Conservation (phyloP, 768 basidiomycete genomes). For the Clathrus columnatus region DNA sequence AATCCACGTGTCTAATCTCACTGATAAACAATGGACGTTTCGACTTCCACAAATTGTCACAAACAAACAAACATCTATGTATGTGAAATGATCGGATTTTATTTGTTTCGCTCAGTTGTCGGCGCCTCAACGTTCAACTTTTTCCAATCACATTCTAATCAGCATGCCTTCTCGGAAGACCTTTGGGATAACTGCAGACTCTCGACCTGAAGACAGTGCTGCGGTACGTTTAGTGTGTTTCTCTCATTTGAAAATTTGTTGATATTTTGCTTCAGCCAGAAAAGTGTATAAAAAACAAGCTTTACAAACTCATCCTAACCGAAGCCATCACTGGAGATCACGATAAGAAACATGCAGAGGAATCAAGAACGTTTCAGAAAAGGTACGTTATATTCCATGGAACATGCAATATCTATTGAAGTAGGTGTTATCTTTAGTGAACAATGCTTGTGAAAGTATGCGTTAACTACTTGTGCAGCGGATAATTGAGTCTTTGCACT, state of each 20-base stretch:
- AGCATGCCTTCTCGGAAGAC: slow-evolving; percentile 27
- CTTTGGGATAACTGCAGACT: slow-evolving; percentile 48
- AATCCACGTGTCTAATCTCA: no score
- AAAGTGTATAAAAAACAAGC: slow-evolving; percentile 60
- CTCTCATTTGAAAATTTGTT: not conserved
- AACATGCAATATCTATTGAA: not conserved
- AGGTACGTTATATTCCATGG: slow-evolving; percentile 30
- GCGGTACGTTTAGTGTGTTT: slow-evolving; percentile 17
- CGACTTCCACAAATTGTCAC: no score
- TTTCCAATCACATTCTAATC: not conserved
- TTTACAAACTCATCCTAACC: slow-evolving; percentile 68
- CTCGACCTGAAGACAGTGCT: slow-evolving; percentile 58
- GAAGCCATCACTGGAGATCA: slow-evolving; percentile 40
- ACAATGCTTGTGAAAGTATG: slow-evolving; percentile 17
- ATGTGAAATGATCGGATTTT: not conserved
- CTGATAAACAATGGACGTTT: no score
- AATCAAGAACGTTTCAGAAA: slow-evolving; percentile 53
- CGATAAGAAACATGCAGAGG: slow-evolving; percentile 47
- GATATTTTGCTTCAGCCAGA: slow-evolving; percentile 36
- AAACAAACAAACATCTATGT: not conserved
- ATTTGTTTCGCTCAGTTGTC: not conserved
- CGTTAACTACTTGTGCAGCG: no score
- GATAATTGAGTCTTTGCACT: slow-evolving; percentile 22
- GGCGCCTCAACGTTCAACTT: no score
- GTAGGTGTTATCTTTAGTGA: not conserved